Conservation (phyloP, 2,329 filamentous ascomycete genomes). For the Verticillium nubilum region DNA sequence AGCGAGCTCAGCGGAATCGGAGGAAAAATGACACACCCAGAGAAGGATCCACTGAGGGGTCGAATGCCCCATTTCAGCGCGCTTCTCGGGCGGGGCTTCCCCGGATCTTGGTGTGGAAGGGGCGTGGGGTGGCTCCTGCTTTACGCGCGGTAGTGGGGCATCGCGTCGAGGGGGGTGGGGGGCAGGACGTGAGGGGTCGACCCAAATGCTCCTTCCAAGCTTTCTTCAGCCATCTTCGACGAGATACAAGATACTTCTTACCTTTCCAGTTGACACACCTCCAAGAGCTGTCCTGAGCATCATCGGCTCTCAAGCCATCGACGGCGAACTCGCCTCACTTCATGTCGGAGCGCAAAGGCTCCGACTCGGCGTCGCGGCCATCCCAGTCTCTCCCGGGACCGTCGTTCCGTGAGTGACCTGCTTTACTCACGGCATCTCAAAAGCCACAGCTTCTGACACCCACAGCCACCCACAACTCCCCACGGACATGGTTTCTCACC, state of each 20-base stretch:
- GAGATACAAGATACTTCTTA: background rate
- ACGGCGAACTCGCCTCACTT: background rate
- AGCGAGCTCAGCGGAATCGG: conserved; percentile 1
- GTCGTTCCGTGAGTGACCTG: conserved; percentile 42
- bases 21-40: conserved; percentile 5
- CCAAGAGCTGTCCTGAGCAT: background rate
- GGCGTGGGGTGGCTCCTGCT: background rate
- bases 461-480: conserved; percentile 62
- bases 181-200: background rate
- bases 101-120: background rate
- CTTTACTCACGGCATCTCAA: background rate
- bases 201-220: background rate
- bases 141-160: background rate
- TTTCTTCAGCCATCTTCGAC: background rate
- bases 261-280: background rate
- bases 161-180: background rate
- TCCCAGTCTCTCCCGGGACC: conserved; percentile 37
- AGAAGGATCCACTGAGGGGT: conserved; percentile 8
- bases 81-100: background rate
- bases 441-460: conserved; percentile 22
- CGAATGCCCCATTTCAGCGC: conserved; percentile 5
- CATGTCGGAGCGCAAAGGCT: conserved; percentile 12
- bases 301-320: background rate
- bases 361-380: conserved; percentile 8
- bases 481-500: conserved; percentile 90